Conservation (phyloP, 495 filamentous ascomycete species). For the Aspergillus affinis region DNA sequence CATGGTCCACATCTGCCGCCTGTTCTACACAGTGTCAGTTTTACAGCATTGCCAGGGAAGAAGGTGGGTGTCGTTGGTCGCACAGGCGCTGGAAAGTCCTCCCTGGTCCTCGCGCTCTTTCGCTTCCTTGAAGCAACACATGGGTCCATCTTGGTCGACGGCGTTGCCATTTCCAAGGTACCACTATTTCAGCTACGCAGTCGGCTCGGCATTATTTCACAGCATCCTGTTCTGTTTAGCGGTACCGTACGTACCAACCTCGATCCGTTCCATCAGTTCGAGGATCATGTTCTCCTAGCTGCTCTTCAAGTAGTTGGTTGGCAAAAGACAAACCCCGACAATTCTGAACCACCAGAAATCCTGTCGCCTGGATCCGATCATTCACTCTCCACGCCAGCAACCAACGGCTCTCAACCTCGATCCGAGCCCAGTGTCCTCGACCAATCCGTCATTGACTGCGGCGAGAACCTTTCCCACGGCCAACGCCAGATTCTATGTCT, state of each 20-base stretch:
- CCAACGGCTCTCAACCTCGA: background rate
- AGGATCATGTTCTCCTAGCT: slow-evolving; percentile 73
- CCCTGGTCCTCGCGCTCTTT: slow-evolving; percentile 79
- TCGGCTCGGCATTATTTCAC: slow-evolving; percentile 84
- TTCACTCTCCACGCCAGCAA: background rate
- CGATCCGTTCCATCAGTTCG: slow-evolving; percentile 78
- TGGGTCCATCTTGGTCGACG: slow-evolving; percentile 79
- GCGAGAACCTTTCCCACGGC: slow-evolving; percentile 64
- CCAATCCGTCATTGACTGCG: slow-evolving; percentile 26
- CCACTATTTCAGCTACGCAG: slow-evolving; percentile 75
- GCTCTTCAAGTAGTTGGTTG: slow-evolving; percentile 63
- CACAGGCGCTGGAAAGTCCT: slow-evolving; percentile 89
- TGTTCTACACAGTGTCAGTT: slow-evolving; percentile 69
- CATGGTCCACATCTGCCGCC: slow-evolving; percentile 14
- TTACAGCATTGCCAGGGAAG: slow-evolving; percentile 70
- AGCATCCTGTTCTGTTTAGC: slow-evolving; percentile 84
- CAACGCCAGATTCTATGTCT: slow-evolving; percentile 86
- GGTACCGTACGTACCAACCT: slow-evolving; percentile 84
- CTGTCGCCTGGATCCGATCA: background rate
- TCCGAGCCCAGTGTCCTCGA: slow-evolving; percentile 5
- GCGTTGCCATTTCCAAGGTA: slow-evolving; percentile 73
- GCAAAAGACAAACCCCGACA: background rate
- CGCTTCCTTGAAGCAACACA: slow-evolving; percentile 75
- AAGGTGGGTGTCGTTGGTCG: slow-evolving; percentile 86
- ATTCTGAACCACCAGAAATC: background rate